phyloP scores from a whole-genome alignment of 208 protist genomes.

The Lotmaria passim region DNA sequence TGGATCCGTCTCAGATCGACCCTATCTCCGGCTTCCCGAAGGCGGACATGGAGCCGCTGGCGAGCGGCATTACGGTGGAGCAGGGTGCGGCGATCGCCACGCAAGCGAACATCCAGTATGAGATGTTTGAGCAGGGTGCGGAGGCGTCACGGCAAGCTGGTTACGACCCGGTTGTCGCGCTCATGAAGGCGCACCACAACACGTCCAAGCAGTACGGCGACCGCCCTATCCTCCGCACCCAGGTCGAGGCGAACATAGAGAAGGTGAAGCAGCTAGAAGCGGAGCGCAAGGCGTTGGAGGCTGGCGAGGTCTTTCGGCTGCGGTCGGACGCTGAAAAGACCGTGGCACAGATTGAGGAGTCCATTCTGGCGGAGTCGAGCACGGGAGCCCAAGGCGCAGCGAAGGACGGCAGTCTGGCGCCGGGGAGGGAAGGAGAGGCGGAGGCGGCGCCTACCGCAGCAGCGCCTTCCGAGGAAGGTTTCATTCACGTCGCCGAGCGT shows the following conservation, averaged over 20 bases:
- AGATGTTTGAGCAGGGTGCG: conserved; percentile 78
- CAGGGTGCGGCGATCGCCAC: conserved; percentile 79
- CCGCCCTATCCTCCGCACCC: conserved; percentile 60
- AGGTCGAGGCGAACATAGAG: conserved; percentile 76
- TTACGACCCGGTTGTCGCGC: conserved; percentile 56
- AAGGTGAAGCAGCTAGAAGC: conserved; percentile 59
- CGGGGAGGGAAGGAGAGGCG: background rate
- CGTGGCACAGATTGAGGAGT: conserved; percentile 34
- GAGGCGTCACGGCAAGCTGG: conserved; percentile 66
- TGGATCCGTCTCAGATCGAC: conserved; percentile 52
- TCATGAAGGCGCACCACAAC: conserved; percentile 66
- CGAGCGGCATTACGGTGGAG: conserved; percentile 85
- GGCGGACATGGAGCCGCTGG: conserved; percentile 74
- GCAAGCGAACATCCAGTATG: conserved; percentile 76
- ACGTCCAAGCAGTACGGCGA: conserved; percentile 71
- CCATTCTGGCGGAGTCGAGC: conserved; percentile 15
- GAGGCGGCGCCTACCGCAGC: background rate
- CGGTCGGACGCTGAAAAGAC: conserved; percentile 25
- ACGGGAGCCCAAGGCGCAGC: background rate
- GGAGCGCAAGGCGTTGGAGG: conserved; percentile 38
- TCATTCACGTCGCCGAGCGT: conserved; percentile 65
- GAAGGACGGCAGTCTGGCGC: background rate
- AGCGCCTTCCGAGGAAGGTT: conserved; percentile 32
- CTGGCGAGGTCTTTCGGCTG: background rate
- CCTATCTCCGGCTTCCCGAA: conserved; percentile 82